These are phyloP conservation scores for Achaetomiella virescens DNA, from an alignment of 495 filamentous ascomycete species.

Conservation along the genomic window DNA sequence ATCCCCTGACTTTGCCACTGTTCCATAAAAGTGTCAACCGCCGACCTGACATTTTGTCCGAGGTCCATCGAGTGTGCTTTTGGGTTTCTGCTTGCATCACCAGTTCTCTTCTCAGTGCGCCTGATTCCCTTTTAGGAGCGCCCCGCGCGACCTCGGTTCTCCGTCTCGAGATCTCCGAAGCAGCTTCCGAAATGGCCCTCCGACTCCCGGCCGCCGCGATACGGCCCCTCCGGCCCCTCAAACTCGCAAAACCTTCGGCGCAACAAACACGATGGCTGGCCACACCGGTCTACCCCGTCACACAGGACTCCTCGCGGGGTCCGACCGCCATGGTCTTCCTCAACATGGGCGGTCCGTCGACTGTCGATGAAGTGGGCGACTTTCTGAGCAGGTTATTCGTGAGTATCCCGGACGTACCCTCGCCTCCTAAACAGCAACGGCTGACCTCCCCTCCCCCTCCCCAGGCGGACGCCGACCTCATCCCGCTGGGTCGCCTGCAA, in stretches of 20 bases:
- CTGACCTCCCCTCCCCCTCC: too few relatives aligned
- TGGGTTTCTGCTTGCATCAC: neutral
- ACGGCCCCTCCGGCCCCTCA: slow-evolving; percentile 20
- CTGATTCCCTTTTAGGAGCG: neutral
- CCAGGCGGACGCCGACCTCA: slow-evolving; percentile 87
- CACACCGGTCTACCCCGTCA: slow-evolving; percentile 63
- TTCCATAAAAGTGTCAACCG: neutral
- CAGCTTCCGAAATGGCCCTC: slow-evolving; percentile 40
- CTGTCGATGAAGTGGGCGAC: slow-evolving; percentile 75
- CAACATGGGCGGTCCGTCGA: slow-evolving; percentile 98
- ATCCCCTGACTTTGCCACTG: slow-evolving; percentile 1
- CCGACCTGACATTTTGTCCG: neutral
- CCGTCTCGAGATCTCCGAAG: neutral
- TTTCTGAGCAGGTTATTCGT: slow-evolving; percentile 95
- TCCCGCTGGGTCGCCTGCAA: slow-evolving; percentile 92
- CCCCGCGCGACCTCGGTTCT: neutral
- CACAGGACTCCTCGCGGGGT: slow-evolving; percentile 52
- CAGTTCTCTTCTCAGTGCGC: too few relatives aligned
- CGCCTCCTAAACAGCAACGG: neutral
- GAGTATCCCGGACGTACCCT: neutral
- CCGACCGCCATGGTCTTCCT: slow-evolving; percentile 97
- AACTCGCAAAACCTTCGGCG: slow-evolving; percentile 15
- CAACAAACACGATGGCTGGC: slow-evolving; percentile 50
- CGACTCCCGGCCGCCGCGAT: slow-evolving; percentile 34
- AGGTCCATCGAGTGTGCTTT: neutral